These are phyloP conservation scores for Serendipita sp. DNA, from an alignment of 768 basidiomycete species.

Conservation along the genomic window DNA sequence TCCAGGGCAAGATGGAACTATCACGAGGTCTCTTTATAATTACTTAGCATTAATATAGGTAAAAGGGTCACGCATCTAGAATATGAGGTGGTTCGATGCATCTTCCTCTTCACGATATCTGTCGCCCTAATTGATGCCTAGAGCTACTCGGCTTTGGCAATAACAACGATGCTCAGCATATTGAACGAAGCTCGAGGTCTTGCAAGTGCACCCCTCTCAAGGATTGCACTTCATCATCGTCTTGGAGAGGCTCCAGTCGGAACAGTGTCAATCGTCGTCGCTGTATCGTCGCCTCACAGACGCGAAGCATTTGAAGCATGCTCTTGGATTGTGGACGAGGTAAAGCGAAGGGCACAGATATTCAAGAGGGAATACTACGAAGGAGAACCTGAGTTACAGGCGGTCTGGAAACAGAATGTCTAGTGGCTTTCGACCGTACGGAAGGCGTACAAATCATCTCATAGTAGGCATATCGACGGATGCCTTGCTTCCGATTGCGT, in stretches of 20 bases:
- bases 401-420: background rate
- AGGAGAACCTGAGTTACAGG: constrained; percentile 21
- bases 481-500: constrained; percentile 64
- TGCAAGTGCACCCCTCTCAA: constrained; percentile 26
- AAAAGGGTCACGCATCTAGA: constrained; percentile 57
- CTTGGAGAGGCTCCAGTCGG: constrained; percentile 65
- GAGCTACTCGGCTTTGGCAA: constrained; percentile 65
- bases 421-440: too few relatives aligned
- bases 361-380: constrained; percentile 89
- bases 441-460: constrained; percentile 12
- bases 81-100: constrained; percentile 25
- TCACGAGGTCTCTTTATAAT: background rate
- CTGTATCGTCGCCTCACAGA: constrained; percentile 71
- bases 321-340: constrained; percentile 70
- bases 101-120: background rate
- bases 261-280: constrained; percentile 70
- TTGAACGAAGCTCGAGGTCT: constrained; percentile 28
- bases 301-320: constrained; percentile 67
- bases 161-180: constrained; percentile 59
- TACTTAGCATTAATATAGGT: constrained; percentile 25
- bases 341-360: constrained; percentile 70
- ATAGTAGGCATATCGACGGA: constrained; percentile 75
- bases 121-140: constrained; percentile 21
- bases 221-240: constrained; percentile 45
- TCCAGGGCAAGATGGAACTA: constrained; percentile 40